phyloP scores from a whole-genome alignment of 495 filamentous ascomycete genomes.

The Daldinia vernicosa region DNA sequence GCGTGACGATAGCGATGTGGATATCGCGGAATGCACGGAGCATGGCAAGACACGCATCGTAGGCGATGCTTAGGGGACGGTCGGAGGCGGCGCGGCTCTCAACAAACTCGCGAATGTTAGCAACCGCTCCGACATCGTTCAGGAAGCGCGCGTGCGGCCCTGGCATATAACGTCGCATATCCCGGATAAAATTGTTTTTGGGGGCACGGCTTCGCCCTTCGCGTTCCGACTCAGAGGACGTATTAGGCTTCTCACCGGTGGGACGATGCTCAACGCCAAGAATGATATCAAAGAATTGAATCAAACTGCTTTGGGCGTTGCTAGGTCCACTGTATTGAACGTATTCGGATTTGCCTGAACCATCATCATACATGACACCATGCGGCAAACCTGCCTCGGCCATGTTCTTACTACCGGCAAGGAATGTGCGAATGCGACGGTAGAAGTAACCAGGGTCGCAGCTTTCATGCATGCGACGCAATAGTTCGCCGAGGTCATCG shows the following conservation, averaged over 20 bases:
- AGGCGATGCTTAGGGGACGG: constrained; percentile 75
- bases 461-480: constrained; percentile 88
- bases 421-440: constrained; percentile 88
- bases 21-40: constrained; percentile 89
- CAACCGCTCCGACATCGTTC: constrained; percentile 76
- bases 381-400: constrained; percentile 85
- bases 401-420: constrained; percentile 98
- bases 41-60: constrained; percentile 91
- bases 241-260: constrained; percentile 73
- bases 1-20: constrained; percentile 94
- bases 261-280: constrained; percentile 91
- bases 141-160: constrained; percentile 90
- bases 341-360: constrained; percentile 69
- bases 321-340: constrained; percentile 88
- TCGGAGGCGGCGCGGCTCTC: constrained; percentile 66
- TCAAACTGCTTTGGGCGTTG: constrained; percentile 93
- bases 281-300: constrained; percentile 95
- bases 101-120: constrained; percentile 91
- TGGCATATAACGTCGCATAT: constrained; percentile 98
- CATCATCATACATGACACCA: constrained; percentile 87
- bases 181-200: constrained; percentile 89
- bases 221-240: constrained; percentile 55
- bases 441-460: constrained; percentile 96
- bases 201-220: constrained; percentile 65
- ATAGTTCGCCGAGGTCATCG: constrained; percentile 77